Evolutionary conservation across 768 basidiomycete species (phyloP), one percentile per base, ranked within the genome.

Genomic region (Serpula lacrymans): DNA sequence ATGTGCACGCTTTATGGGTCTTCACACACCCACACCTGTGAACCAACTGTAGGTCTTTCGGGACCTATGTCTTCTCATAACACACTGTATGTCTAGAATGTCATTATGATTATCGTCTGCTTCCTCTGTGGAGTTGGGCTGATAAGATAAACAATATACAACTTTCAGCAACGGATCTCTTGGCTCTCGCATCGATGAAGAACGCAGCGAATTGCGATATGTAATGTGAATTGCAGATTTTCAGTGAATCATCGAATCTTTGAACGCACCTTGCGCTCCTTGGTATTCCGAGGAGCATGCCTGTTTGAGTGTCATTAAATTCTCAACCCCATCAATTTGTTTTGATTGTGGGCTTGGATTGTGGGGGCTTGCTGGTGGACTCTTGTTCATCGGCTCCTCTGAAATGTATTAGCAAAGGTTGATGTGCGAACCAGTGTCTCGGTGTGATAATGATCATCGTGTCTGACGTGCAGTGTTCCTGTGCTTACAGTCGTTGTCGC

Each of bases 241-340:
- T 77, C 77, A 78, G 78, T 81, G 78, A 81, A 81, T 81, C 80
- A 81, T 83, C 76, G 76, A 83, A 78, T 81, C 78, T 82, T 83
- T 82, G 79, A 82, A 82, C 74, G 77, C 82, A 82, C 67, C 78
- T 82, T 83, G 80, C 77, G 70, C 81, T 72, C 74, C 69, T 73
- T 76, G 77, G 80, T 77, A 80, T 78, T 82, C 78, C 71, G 72
- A 72, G 68, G 75, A 71, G 82, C 72, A 81, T 75, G 76, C 74
- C 76, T 74, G 81, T 81, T 80, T 79, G 79, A 82, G 81, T 78
- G 80, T 82, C 78, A 72, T 72, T 64, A 64, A 70, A 66, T 64
- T 68, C 62, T 77, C 75, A 77, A 72, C 62, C 60, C 56, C 52
- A 59, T 52, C 65, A 53, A 68, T 66, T 63, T 65, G 64, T 65